Conservation (phyloP, 225 moss, liverwort and hornwort species). For the Lunularia cruciata region DNA sequence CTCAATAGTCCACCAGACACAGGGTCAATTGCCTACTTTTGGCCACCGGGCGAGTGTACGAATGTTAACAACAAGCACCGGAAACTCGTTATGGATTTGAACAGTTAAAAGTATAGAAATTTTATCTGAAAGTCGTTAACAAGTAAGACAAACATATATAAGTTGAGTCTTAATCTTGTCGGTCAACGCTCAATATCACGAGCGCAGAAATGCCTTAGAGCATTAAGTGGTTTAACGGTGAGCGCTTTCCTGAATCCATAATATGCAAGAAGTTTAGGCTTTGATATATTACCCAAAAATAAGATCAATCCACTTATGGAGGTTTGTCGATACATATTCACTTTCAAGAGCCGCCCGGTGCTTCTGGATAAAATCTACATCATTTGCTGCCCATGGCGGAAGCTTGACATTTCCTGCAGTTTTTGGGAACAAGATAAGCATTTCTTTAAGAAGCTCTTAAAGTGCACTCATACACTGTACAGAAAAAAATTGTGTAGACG, state of each 20-base stretch:
- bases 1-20: too few species aligned
- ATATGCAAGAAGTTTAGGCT: background rate
- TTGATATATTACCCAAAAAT: slow-evolving; percentile 70
- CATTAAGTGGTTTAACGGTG: too few species aligned
- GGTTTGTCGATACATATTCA: slow-evolving; percentile 86
- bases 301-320: slow-evolving; percentile 99
- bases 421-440: background rate
- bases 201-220: too few species aligned
- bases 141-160: too few species aligned
- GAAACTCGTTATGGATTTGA: background rate
- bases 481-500: too few species aligned
- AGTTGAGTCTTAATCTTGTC: too few species aligned
- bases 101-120: background rate
- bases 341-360: slow-evolving; percentile 96
- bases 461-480: too few species aligned
- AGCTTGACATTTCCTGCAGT: slow-evolving; percentile 71
- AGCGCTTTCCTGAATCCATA: too few species aligned
- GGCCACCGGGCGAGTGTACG: background rate
- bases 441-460: too few species aligned
- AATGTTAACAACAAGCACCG: background rate
- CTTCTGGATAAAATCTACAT: slow-evolving; percentile 91
- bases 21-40: background rate
- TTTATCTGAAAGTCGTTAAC: background rate
- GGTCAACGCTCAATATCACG: too few species aligned
- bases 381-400: slow-evolving; percentile 90